Evolutionary conservation across 169 alveolate species (phyloP), one percentile per base, ranked within the genome.

Genomic region (Plasmodium cynomolgi): DNA sequence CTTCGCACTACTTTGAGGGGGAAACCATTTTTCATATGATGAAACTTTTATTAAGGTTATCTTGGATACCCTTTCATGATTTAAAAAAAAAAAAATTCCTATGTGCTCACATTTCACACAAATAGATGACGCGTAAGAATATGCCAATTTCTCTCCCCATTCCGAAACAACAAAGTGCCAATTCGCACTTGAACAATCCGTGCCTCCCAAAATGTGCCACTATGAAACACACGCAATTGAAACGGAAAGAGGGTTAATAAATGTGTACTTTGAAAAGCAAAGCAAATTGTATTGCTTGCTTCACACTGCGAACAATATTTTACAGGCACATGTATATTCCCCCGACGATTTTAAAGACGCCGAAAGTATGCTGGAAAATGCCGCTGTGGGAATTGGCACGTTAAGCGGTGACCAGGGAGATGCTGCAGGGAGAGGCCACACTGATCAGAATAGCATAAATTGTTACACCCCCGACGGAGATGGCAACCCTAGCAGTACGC

Each of bases 281-380:
- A 79, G 91, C 50, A 90, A 81, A 44, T 72, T 90, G 17, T 90
- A 80, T 81, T 90, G 94, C 79, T 71, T 90, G 73, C 84, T 90
- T 26, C 94, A 90, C 74, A 90, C 94, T 17, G 77, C 84, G 50
- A 90, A 90, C 75, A 90, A 90, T 81, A 90, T 90, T 20, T 90
- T 90, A 82, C 94, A 90, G 72, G 94, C 84, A 15, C 94, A 90
- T 44, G 77, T 90, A 68, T 90, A 81, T 68, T 58, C 91, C 6
- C 83, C 91, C 33, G 29, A 90, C 26, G 94, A 90, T 71, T 90
- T 90, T 90, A 80, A 41, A 71, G 79, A 81, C 44, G 71, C 23
- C 39, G 94, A 90, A 74, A 41, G 74, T 33, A 90, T 41, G 13
- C 33, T 90, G 5, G 75, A 81, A 58, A 44, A 41, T 29, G 77